Base-by-base conservation (phyloP, 345 rosid genomes). In the Dipteronia dyeriana region DNA sequence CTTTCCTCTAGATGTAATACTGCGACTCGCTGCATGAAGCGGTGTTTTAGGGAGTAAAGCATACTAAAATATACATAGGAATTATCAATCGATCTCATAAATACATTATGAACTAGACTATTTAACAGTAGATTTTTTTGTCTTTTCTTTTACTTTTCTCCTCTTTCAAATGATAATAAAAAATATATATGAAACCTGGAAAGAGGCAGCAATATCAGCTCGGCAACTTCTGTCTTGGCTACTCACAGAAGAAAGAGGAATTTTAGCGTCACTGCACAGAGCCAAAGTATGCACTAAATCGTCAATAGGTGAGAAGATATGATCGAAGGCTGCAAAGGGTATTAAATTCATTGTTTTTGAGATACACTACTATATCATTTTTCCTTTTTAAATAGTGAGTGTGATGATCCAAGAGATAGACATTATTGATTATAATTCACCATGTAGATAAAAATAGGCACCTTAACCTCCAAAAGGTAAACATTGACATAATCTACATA, bases 201-300 rank as follows among this genome's bases (percentile, higher is more conserved):
- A 95, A 78, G 99, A 89, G 81, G 97, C 99, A 7, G 99, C 99
- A 54, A 93, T 88, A 79, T 95, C 94, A 76, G 99, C 98, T 79
- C 99, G 87, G 61, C 87, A 84, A 76, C 78, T 83, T 89, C 98
- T 89, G 69, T 93, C 99, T 79, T 86, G 86, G 53, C 63, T 82
- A 75, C 89, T 90, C 76, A 97, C 89, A 31, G 86, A 85, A 72
- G 93, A 91, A 80, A 95, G 69, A 8, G 94, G 94, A 79, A 88
- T 83, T 68, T 84, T 88, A 54, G 86, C 82, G 81, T 91, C 87
- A 65, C 99, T 95, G 88, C 84, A 78, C 62, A 72, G 25, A 77
- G 49, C 70, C 59, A 43, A 31, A 2, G 53, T 68, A 47, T 29
- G 31, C 26, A 65, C 81, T 8, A 14, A 22, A 20, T 59, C 22